Base-by-base conservation (phyloP, 2,329 filamentous ascomycete genomes). In the Chaetomium globosum region DNA sequence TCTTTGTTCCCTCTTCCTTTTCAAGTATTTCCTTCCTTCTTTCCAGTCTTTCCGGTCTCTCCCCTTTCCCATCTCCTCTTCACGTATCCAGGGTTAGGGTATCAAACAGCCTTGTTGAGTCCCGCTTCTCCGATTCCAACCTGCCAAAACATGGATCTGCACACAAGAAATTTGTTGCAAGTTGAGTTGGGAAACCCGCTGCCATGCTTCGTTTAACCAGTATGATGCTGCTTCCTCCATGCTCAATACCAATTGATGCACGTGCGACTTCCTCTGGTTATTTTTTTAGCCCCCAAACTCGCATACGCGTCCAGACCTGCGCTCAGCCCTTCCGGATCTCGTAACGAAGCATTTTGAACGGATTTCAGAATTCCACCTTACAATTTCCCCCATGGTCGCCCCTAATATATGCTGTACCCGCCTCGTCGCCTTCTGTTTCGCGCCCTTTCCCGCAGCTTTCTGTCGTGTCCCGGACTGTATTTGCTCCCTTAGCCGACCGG, bases 401-500 rank as follows among this genome's bases (percentile, higher is more conserved):
- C 46, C 19, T 48, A 48, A 48, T 48, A 48, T 48, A 48, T 48
- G 46, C 46, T 48, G 46, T 48, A 23, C 46, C 9, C 46, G 2
- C 46, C 46, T 1, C 46, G 46, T 23, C n/a, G n/a, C n/a, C 21
- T 33, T 28, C 6, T 28, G 1, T 56, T 43, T 43, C 39, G 39
- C 39, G 39, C 39, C 16, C 16, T 43, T 7, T 43, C 16, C 39
- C 39, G 16, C 39, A n/a, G 39, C 13, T n/a, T n/a, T 43, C 16
- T 33, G 30, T 48, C 10, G 4, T 28, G 19, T 8, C 19, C 46
- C 46, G n/a, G n/a, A 23, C n/a, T 48, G 39, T 43, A 2, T 23
- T 23, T n/a, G 33, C 46, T 12, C 46, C n/a, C 46, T 23, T 9
- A 23, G 3, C 46, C 46, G 58, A 19, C 5, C 60, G 64, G 64